Percentiles rank a stretch among this genome's conserved stretches.
Conservation (phyloP, 805 yeast species). For the Metschnikowia henanensis region DNA sequence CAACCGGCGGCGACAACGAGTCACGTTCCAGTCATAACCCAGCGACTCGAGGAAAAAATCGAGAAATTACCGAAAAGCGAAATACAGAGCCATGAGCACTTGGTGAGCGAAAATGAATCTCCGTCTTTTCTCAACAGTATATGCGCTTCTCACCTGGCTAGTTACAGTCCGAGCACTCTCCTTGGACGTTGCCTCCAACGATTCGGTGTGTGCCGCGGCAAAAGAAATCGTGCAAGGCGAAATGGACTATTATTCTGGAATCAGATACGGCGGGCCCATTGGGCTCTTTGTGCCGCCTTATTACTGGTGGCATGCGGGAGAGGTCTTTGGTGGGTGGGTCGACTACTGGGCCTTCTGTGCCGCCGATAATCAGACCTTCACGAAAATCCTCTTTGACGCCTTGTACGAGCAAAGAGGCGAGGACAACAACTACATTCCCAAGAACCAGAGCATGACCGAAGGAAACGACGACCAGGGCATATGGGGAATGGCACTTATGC, state of each 20-base stretch:
- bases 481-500: conserved; percentile 49
- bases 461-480: conserved; percentile 55
- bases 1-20: background rate
- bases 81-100: background rate
- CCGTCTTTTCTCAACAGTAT: background rate
- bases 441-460: conserved; percentile 47
- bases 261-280: conserved; percentile 41
- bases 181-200: conserved; percentile 38
- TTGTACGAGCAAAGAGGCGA: conserved; percentile 46
- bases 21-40: too few species aligned
- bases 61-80: too few species aligned
- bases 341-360: conserved; percentile 42
- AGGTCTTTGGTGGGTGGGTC: conserved; percentile 49
- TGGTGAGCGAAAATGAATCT: background rate
- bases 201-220: conserved; percentile 44
- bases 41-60: too few species aligned
- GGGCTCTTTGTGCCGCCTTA: conserved; percentile 47
- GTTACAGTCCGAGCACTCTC: conserved; percentile 8
- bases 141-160: background rate
- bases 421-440: conserved; percentile 41
- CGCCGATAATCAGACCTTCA: conserved; percentile 30
- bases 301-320: conserved; percentile 57
- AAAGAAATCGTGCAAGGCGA: conserved; percentile 35
- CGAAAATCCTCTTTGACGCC: conserved; percentile 32
- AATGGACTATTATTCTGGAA: conserved; percentile 47